phyloP scores from a whole-genome alignment of 164 flowering plant genomes.

The Nymphaea colorata region DNA sequence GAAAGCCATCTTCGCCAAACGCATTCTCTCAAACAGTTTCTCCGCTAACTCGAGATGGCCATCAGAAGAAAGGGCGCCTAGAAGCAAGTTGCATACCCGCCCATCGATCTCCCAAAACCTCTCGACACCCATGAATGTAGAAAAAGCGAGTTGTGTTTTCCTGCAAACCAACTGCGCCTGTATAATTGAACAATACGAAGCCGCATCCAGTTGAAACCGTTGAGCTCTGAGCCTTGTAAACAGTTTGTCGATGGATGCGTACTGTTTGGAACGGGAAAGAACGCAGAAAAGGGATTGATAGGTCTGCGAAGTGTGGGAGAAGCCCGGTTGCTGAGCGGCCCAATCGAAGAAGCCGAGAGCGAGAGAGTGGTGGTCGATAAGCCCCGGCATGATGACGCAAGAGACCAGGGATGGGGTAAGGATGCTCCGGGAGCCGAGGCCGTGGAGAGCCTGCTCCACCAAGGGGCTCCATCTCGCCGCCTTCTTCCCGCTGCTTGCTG shows the following conservation, averaged over 20 bases:
- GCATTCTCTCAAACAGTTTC: constrained; percentile 55
- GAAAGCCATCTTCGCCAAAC: constrained; percentile 23
- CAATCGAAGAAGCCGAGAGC: constrained; percentile 83
- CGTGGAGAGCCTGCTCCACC: constrained; percentile 59
- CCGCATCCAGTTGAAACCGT: constrained; percentile 27
- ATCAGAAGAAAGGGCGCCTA: constrained; percentile 59
- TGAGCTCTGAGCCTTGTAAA: constrained; percentile 28
- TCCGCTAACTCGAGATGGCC: constrained; percentile 31
- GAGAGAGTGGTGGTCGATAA: constrained; percentile 46
- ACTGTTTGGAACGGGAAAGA: constrained; percentile 55
- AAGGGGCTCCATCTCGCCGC: constrained; percentile 45
- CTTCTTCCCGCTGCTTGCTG: not conserved
- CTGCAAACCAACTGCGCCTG: constrained; percentile 24
- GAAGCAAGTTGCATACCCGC: constrained; percentile 45
- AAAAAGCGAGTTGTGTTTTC: constrained; percentile 38
- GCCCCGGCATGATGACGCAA: constrained; percentile 63
- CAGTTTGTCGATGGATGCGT: constrained; percentile 25
- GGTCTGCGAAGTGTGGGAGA: constrained; percentile 38
- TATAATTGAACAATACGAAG: constrained; percentile 28
- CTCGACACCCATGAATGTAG: constrained; percentile 22
- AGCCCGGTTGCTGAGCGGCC: constrained; percentile 74
- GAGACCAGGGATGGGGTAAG: constrained; percentile 55
- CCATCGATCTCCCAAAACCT: constrained; percentile 3
- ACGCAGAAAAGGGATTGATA: constrained; percentile 58
- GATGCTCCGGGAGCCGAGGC: constrained; percentile 37